Evolutionary conservation across 495 filamentous ascomycete species (phyloP).

Genomic region (Glutinoglossum americanum): DNA sequence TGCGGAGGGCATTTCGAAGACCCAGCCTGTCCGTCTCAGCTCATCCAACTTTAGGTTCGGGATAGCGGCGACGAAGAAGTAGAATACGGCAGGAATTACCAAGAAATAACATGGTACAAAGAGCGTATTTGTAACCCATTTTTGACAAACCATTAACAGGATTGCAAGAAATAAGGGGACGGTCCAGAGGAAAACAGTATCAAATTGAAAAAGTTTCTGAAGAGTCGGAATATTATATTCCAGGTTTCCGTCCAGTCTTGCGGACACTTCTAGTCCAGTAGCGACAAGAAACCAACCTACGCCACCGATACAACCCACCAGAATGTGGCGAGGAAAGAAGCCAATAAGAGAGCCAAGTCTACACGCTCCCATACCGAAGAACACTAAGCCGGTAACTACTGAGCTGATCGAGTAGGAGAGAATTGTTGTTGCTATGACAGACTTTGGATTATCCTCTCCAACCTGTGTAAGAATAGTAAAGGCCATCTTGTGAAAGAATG

Average conservation of each 20-base stretch:
- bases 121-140: slow-evolving; percentile 52
- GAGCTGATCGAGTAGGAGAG: slow-evolving; percentile 80
- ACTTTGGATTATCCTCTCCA: slow-evolving; percentile 58
- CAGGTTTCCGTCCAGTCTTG: slow-evolving; percentile 62
- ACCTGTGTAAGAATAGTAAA: slow-evolving; percentile 61
- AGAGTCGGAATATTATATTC: slow-evolving; percentile 59
- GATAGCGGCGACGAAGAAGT: slow-evolving; percentile 48
- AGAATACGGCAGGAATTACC: slow-evolving; percentile 58
- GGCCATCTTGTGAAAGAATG: slow-evolving; percentile 95
- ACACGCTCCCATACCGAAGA: slow-evolving; percentile 72
- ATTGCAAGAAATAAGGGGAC: slow-evolving; percentile 59
- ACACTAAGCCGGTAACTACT: slow-evolving; percentile 71
- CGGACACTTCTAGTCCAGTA: slow-evolving; percentile 88
- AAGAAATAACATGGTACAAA: slow-evolving; percentile 78
- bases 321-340: slow-evolving; percentile 86
- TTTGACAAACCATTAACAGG: slow-evolving; percentile 51
- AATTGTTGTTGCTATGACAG: slow-evolving; percentile 81
- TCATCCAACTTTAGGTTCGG: slow-evolving; percentile 36
- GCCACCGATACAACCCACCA: slow-evolving; percentile 94
- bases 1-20: slow-evolving; percentile 65
- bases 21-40: slow-evolving; percentile 58
- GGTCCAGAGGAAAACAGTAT: slow-evolving; percentile 65
- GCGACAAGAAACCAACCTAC: slow-evolving; percentile 90
- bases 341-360: slow-evolving; percentile 77
- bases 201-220: slow-evolving; percentile 39